A percentile compares a stretch with the other conserved stretches of the same genome.
Conservation (phyloP, 2,329 filamentous ascomycete genomes). For the Microsporum canis region DNA sequence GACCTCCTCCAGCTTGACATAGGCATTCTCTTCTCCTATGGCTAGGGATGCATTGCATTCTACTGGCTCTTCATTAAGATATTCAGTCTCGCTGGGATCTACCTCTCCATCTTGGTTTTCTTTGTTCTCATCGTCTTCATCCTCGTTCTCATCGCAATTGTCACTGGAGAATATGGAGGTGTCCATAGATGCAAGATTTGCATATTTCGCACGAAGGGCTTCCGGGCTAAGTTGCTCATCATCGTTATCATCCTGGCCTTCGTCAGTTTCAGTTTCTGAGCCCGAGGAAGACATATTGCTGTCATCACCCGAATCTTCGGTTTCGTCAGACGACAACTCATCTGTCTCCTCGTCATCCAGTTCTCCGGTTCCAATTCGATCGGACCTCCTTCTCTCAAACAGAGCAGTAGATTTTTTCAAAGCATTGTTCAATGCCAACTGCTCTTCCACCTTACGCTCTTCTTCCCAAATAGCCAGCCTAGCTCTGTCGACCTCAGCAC, state of each 20-base stretch:
- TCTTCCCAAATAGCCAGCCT: slow-evolving; percentile 49
- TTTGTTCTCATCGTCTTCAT: background rate
- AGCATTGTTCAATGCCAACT: slow-evolving; percentile 44
- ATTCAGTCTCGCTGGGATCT: background rate
- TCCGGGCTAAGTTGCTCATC: slow-evolving; percentile 38
- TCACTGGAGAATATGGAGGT: slow-evolving; percentile 4
- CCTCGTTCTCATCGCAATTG: background rate
- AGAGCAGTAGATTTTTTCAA: slow-evolving; percentile 42
- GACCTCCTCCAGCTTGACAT: slow-evolving; percentile 30
- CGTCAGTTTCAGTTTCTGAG: slow-evolving; percentile 36
- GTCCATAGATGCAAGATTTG: slow-evolving; percentile 26
- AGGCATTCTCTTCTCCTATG: background rate
- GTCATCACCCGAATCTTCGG: slow-evolving; percentile 50
- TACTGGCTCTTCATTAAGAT: background rate
- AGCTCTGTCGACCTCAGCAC: slow-evolving; percentile 46
- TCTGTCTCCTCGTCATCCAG: slow-evolving; percentile 57
- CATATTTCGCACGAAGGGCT: slow-evolving; percentile 39
- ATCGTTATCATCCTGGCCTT: slow-evolving; percentile 29
- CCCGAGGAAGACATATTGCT: slow-evolving; percentile 39
- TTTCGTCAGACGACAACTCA: slow-evolving; percentile 48
- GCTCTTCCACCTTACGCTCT: slow-evolving; percentile 39
- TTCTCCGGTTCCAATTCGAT: slow-evolving; percentile 39
- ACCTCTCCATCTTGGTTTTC: background rate
- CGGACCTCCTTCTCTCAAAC: slow-evolving; percentile 36
- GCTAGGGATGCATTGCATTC: background rate